Percentiles rank a stretch among this genome's conserved stretches.
Conservation (phyloP, 2,329 filamentous ascomycete genomes). For the Fusarium sulawesiense region DNA sequence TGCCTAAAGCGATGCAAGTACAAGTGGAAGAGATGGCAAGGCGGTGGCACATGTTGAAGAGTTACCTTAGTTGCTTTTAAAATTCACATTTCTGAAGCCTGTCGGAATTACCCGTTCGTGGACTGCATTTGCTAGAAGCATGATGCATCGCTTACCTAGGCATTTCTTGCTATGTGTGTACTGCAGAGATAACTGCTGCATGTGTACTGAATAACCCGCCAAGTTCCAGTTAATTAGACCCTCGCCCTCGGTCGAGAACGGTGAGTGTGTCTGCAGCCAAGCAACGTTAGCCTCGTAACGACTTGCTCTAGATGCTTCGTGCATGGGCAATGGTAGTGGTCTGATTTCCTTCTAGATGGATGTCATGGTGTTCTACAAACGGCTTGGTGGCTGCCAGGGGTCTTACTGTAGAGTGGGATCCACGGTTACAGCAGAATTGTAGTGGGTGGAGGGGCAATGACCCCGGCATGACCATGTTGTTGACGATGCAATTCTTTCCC, state of each 20-base stretch:
- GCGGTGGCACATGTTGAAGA: conserved; percentile 32
- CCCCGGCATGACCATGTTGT: background rate
- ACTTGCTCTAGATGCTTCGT: conserved; percentile 6
- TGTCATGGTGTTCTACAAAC: conserved; percentile 27
- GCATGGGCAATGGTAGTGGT: conserved; percentile 7
- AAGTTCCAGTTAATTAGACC: background rate
- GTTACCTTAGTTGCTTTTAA: conserved; percentile 39
- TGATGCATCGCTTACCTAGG: conserved; percentile 13
- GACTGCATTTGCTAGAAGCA: background rate
- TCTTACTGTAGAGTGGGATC: conserved; percentile 6
- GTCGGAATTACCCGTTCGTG: conserved; percentile 15
- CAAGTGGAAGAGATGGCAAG: conserved; percentile 28
- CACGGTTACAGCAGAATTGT: conserved; percentile 13
- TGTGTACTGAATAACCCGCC: background rate
- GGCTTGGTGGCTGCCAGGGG: conserved; percentile 29
- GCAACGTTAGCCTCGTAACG: background rate
- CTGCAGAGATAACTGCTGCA: background rate
- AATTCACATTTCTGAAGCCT: conserved; percentile 21
- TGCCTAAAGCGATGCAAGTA: conserved; percentile 40
- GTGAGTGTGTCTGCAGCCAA: background rate
- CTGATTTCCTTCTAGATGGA: conserved; percentile 18
- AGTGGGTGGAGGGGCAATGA: conserved; percentile 28
- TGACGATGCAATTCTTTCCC: background rate
- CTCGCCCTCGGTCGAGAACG: background rate
- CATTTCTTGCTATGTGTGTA: background rate